Percentiles rank a stretch among this genome's conserved stretches.
Evolutionary conservation across 2,329 filamentous ascomycete species (phyloP).

Genomic region (Penicillium nordicum): DNA sequence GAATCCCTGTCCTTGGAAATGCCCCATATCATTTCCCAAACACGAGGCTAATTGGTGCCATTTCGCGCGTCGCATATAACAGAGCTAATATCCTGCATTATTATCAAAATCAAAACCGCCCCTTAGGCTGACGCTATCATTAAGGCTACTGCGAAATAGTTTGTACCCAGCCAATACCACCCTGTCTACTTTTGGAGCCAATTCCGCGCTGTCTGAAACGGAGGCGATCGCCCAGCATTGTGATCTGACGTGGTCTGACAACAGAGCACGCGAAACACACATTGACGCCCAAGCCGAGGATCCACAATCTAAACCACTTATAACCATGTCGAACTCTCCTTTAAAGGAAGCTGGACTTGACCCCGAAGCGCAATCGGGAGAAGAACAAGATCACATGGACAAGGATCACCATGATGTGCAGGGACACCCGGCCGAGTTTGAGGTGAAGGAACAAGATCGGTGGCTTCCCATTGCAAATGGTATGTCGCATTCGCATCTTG

Average conservation of each 20-base stretch:
- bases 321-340: conserved; percentile 93
- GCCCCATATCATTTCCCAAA: conserved; percentile 11
- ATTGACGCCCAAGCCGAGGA: conserved; percentile 36
- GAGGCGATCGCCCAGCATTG: conserved; percentile 22
- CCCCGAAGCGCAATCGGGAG: conserved; percentile 88
- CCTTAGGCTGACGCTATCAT: conserved; percentile 26
- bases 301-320: conserved; percentile 49
- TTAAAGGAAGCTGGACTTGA: conserved; percentile 86
- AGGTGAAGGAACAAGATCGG: conserved; percentile 99
- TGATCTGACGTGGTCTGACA: conserved; percentile 48
- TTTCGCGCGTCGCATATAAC: conserved; percentile 24
- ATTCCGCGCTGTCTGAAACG: conserved; percentile 26
- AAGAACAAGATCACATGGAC: conserved; percentile 88
- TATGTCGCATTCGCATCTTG: conserved; percentile 64
- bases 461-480: conserved; percentile 99
- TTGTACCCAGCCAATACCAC: conserved; percentile 38
- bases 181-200: conserved; percentile 23
- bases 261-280: conserved; percentile 36
- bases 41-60: conserved; percentile 21
- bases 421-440: conserved; percentile 77
- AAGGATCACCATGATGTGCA: conserved; percentile 61
- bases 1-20: conserved; percentile 12
- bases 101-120: conserved; percentile 32
- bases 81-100: conserved; percentile 28
- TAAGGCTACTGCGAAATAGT: conserved; percentile 35